Evolutionary conservation across 1,284 basidiomycete species (phyloP), one percentile per base, ranked within the genome.

Genomic region (Ceratobasidium sp.): DNA sequence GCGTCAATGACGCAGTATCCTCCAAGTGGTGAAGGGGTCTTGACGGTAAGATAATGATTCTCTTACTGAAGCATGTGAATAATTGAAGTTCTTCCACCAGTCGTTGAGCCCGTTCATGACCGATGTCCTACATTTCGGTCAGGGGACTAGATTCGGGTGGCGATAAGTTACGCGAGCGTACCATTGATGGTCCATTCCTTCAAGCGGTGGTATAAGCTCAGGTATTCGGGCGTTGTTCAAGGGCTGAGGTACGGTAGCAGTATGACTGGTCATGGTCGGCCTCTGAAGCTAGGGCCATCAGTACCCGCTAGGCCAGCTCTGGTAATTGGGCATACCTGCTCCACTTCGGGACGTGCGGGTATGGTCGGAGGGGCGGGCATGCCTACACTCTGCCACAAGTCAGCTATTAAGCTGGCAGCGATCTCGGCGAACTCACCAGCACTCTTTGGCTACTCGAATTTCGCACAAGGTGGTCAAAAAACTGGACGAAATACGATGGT

Each of bases 71-170:
- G n/a, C n/a, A n/a, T n/a, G n/a, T 39, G 58, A 34, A 46, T 69
- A 58, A 24, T 69, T 69, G 53, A 69, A 69, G 34, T 69, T 69
- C 41, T 58, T 69, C 66, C 66, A 69, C 66, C 66, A 69, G 24
- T 69, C 66, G 24, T 69, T 69, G 2, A 69, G 39, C 43, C 66
- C 66, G 27, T 29, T 69, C 51, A 69, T 58, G 13, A 69, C 66
- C 24, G 51, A 56, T 41, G 37, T 69, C 66, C 66, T 69, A 58
- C 34, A 22, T 2, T 5, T 39, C 16, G 24, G 19, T 39, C 11
- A 34, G 37, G n/a, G 14, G 13, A 37, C 34, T 11, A 16, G 22
- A 41, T 11, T 41, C 13, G 5, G n/a, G 22, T 22, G 22, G 53
- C 3, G 39, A 31, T 31, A 29, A 58, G 19, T 8, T 24, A 43